Base-by-base conservation (phyloP, 2,329 filamentous ascomycete genomes). In the Aschersonia sp. region DNA sequence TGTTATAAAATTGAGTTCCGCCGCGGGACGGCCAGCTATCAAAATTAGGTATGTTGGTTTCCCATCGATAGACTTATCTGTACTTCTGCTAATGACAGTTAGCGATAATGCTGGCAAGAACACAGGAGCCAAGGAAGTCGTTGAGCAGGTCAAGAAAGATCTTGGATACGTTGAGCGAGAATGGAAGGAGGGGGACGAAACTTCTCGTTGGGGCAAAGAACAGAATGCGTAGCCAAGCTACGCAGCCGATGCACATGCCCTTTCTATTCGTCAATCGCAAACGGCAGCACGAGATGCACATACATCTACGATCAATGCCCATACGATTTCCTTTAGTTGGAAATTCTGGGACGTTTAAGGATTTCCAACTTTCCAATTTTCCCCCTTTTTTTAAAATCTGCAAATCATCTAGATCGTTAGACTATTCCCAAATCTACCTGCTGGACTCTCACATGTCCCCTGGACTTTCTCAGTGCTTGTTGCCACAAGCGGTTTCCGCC, bases 1-100 rank as follows among this genome's bases (percentile, higher is more conserved):
- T 57, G 92, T 98, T 55, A 96, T 98, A 68, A 98, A 98, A 68
- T 75, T 98, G 51, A 87, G 86, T 52, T 88, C 86, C 8, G 92
- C 88, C 0, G 78, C 72, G 11, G 89, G 89, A 5, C 78, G 81
- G 44, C 78, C 83, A 0, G 89, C 92, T 2, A 80, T 98, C 60
- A 98, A 98, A 71, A 86, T 98, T 55, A 96, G 67, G 68, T 68
- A 45, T 55, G 61, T 50, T 2, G 11, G 8, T 4, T 6, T n/a
- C 30, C 30, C 10, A n/a, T 7, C 30, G 41, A 41, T 11, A 40
- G 31, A 12, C n/a, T 41, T 46, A 41, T 11, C 22, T 10, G 30
- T 14, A n/a, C 30, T 22, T 5, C 42, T 30, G 22, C 54, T 63
- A 48, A 62, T 44, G 12, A 4, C 9, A 4, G 22, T 6, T 22